phyloP scores from a whole-genome alignment of 225 moss, liverwort and hornwort genomes.

The Pseudoscleropodium purum region DNA sequence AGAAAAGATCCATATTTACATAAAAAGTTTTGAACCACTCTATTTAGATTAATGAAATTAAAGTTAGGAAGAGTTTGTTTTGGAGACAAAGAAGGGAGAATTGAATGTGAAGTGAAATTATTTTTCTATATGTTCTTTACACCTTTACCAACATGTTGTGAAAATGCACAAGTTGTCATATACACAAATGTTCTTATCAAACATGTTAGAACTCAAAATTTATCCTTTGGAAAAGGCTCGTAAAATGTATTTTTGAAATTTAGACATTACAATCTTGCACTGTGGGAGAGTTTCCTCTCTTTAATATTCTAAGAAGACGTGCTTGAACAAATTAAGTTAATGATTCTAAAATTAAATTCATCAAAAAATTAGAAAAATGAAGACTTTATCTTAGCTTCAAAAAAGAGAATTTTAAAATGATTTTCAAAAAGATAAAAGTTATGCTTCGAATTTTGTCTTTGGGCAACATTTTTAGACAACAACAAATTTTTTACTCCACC shows the following conservation, averaged over 20 bases:
- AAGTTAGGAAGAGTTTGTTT: background rate
- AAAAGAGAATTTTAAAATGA: background rate
- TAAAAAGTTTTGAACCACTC: background rate
- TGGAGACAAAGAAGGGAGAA: background rate
- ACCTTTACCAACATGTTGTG: background rate
- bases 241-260: background rate
- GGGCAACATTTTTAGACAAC: too few species aligned
- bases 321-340: background rate
- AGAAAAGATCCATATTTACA: background rate
- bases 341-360: background rate
- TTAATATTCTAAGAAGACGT: background rate
- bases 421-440: too few species aligned
- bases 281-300: background rate
- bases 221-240: background rate
- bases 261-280: background rate
- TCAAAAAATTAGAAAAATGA: background rate
- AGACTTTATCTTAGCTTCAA: background rate
- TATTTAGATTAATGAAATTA: background rate
- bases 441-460: too few species aligned
- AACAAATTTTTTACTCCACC: too few species aligned
- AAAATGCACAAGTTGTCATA: background rate
- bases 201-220: background rate
- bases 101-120: background rate
- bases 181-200: background rate
- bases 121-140: background rate